A percentile compares a stretch with the other conserved stretches of the same genome.
phyloP scores from a whole-genome alignment of 1,284 basidiomycete species.

The Heterobasidion occidentale region DNA sequence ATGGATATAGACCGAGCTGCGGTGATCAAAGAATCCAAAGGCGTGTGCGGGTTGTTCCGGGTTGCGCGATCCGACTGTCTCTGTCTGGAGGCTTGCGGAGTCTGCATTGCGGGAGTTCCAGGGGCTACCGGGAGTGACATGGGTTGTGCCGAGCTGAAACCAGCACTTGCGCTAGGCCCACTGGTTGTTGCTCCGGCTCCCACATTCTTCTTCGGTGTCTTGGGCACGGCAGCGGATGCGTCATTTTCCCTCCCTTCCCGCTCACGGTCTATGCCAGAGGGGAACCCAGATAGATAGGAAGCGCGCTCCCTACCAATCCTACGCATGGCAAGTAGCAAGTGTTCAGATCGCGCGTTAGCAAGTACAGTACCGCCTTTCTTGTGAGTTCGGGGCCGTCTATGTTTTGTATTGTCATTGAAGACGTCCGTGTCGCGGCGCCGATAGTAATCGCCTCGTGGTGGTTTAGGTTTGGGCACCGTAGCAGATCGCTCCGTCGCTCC shows the following conservation, averaged over 20 bases:
- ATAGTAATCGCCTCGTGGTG: constrained; percentile 12
- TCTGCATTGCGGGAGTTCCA: constrained; percentile 3
- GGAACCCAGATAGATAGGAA: constrained; percentile 33
- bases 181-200: constrained; percentile 5
- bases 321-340: constrained; percentile 49
- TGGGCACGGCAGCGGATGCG: constrained; percentile 5
- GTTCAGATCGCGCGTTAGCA: constrained; percentile 53
- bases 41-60: constrained; percentile 24
- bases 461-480: constrained; percentile 9
- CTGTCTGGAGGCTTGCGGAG: constrained; percentile 7
- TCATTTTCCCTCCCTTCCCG: constrained; percentile 12
- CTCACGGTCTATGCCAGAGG: constrained; percentile 17
- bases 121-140: not conserved
- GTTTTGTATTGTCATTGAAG: constrained; percentile 6
- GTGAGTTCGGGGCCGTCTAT: constrained; percentile 5
- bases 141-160: not conserved
- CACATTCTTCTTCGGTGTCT: constrained; percentile 11
- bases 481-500: not conserved
- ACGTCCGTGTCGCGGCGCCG: constrained; percentile 12
- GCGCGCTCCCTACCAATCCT: constrained; percentile 48
- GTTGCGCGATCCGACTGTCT: constrained; percentile 3
- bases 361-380: constrained; percentile 19
- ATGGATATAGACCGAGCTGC: constrained; percentile 47
- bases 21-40: constrained; percentile 46
- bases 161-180: constrained; percentile 5